A percentile compares a stretch with the other conserved stretches of the same genome.
These are phyloP conservation scores for Penicillium sp. DNA, from an alignment of 2,329 filamentous ascomycete species.

Conservation along the genomic window DNA sequence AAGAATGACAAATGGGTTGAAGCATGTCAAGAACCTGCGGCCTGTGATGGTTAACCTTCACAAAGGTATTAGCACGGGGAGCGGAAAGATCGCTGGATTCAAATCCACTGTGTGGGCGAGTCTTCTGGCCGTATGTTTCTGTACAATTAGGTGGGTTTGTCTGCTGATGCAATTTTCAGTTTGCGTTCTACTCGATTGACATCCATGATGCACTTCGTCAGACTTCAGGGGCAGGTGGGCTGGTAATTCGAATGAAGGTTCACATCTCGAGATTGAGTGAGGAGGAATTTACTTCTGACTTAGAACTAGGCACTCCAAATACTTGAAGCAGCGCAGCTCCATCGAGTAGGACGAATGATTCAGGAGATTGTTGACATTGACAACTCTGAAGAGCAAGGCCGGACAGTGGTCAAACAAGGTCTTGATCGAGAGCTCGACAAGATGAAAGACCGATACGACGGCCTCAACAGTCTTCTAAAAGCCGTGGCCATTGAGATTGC, in stretches of 20 bases:
- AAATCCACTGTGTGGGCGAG: slow-evolving; percentile 69
- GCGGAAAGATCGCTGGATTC: slow-evolving; percentile 54
- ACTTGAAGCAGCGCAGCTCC: slow-evolving; percentile 59
- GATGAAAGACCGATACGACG: slow-evolving; percentile 73
- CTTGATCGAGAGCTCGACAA: slow-evolving; percentile 73
- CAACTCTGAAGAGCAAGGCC: slow-evolving; percentile 66
- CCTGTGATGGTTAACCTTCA: slow-evolving; percentile 66
- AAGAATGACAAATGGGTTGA: slow-evolving; percentile 60
- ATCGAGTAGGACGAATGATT: slow-evolving; percentile 68
- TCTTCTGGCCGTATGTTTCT: slow-evolving; percentile 52
- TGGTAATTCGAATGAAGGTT: slow-evolving; percentile 58
- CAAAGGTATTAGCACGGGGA: slow-evolving; percentile 67
- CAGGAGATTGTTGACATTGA: slow-evolving; percentile 77
- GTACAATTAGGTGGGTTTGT: not conserved
- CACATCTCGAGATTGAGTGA: not conserved
- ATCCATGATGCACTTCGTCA: slow-evolving; percentile 64
- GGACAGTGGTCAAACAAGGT: slow-evolving; percentile 70
- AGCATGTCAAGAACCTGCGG: slow-evolving; percentile 73
- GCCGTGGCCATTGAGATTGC: slow-evolving; percentile 65
- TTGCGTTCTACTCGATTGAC: slow-evolving; percentile 68
- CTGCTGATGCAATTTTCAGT: slow-evolving; percentile 46
- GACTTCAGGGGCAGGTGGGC: slow-evolving; percentile 52
- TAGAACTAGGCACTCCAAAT: slow-evolving; percentile 53
- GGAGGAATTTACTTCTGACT: not conserved
- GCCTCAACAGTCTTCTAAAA: slow-evolving; percentile 70